These are phyloP conservation scores for Synchytrium microbalum DNA, from an alignment of 371 early-diverging fungal species.

Conservation along the genomic window DNA sequence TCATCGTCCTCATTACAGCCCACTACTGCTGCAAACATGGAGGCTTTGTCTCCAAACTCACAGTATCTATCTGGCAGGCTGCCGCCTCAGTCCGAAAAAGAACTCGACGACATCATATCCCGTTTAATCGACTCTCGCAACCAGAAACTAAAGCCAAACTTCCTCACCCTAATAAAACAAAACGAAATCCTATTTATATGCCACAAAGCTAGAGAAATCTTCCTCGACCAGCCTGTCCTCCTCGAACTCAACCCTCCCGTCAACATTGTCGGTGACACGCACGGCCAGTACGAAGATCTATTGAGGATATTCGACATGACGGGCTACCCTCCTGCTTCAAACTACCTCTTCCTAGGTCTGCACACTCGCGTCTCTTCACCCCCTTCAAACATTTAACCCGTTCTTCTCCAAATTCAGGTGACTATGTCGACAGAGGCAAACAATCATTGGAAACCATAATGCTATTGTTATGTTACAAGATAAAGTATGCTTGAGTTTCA, in stretches of 20 bases:
- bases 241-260: slow-evolving; percentile 94
- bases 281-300: slow-evolving; percentile 90
- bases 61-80: neutral
- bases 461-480: slow-evolving; percentile 92
- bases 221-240: slow-evolving; percentile 87
- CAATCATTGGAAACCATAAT: slow-evolving; percentile 93
- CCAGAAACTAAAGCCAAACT: slow-evolving; percentile 58
- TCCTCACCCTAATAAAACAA: slow-evolving; percentile 59
- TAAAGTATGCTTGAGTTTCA: slow-evolving; percentile 60
- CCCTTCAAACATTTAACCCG: neutral
- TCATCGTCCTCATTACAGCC: too few species aligned
- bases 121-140: slow-evolving; percentile 73
- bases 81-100: slow-evolving; percentile 8
- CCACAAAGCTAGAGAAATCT: slow-evolving; percentile 78
- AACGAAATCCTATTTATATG: slow-evolving; percentile 86
- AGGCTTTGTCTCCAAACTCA: neutral
- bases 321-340: slow-evolving; percentile 83
- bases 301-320: slow-evolving; percentile 85
- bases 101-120: slow-evolving; percentile 81
- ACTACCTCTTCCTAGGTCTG: slow-evolving; percentile 81
- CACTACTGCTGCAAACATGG: too few species aligned
- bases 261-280: slow-evolving; percentile 93
- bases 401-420: slow-evolving; percentile 48
- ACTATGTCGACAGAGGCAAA: slow-evolving; percentile 98
- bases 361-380: slow-evolving; percentile 25